These are phyloP conservation scores for barley (Hordeum vulgare) DNA, from an alignment of 176 grass and related monocot species.

Conservation along the genomic window MorexV3_pseudomolecules_assembly NC_058519.1:537871809-537872308, in stretches of 20 bases:
- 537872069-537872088: background rate
- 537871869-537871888: conserved; percentile 23
- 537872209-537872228: background rate
- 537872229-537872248: background rate
- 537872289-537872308: too few species aligned
- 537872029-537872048: background rate
- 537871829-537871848: conserved; percentile 34
- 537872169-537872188: too few species aligned
- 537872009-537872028: conserved; percentile 35
- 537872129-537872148: too few species aligned
- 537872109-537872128: too few species aligned
- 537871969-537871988: conserved; percentile 58
- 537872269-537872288: too few species aligned
- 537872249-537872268: too few species aligned
- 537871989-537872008: conserved; percentile 53
- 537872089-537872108: background rate
- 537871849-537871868: conserved; percentile 2
- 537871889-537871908: conserved; percentile 28
- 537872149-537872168: too few species aligned
- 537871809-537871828: conserved; percentile 66
- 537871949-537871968: conserved; percentile 42
- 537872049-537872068: conserved; percentile 31
- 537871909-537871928: conserved; percentile 25
- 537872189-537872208: too few species aligned
- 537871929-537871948: conserved; percentile 21